Evolutionary conservation across 345 rosid genomes (phyloP), one percentile per base, ranked within the genome.

Genomic region (Camelina laxa): DNA sequence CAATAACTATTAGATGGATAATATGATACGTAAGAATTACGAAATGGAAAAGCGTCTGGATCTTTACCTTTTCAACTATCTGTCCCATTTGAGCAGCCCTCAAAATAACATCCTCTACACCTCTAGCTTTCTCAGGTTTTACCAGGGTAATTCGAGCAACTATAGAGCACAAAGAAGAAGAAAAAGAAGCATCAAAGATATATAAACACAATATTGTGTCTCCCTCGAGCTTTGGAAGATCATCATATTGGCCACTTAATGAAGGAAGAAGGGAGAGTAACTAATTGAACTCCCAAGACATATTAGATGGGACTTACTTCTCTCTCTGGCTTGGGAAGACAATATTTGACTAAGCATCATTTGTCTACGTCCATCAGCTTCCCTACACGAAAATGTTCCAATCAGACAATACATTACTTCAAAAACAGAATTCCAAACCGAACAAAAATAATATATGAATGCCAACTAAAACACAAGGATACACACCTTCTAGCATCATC

Each of bases 61-160:
- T 39, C n/a, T 19, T 60, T 80, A 87, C 97, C 96, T 94, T 94
- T 79, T 94, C 97, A 72, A 57, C 95, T n/a, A 94, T 88, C 85
- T 91, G 98, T 67, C 97, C 97, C 89, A 74, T 87, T 71, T 91
- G 95, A 70, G 97, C 92, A 80, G 97, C 88, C 80, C 97, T 83
- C 63, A 94, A 82, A 66, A 91, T 62, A 56, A 88, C 91, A 80
- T 94, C 98, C 80, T 94, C 97, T 69, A 94, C 98, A 38, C 96
- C 85, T 75, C 91, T 90, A 44, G 96, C 97, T 81, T 91, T 94
- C 82, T 94, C 97, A 80, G 98, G 98, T 83, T 94, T 94, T 84
- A 94, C 97, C 84, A 94, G 75, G 21, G 97, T 96, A 80, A 94
- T 94, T 76, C 97, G 85, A 62, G 98, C 90, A 74, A 94, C 98